A percentile compares a stretch with the other conserved stretches of the same genome.
phyloP scores from a whole-genome alignment of 345 rosid genomes.

The Citropsis articulata region DNA sequence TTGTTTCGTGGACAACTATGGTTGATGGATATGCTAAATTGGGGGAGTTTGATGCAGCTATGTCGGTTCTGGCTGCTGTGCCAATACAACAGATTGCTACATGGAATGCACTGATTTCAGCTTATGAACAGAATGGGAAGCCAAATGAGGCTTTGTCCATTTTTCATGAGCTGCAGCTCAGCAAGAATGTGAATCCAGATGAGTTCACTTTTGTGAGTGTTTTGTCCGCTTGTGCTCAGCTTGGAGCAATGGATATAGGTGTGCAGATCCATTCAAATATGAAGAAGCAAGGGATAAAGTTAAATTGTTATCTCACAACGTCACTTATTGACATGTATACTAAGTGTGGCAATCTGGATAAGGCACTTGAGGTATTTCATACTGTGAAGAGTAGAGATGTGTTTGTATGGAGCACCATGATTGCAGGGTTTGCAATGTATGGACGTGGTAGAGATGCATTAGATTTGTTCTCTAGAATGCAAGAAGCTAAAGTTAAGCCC shows the following conservation, averaged over 20 bases:
- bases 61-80: conserved; percentile 45
- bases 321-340: conserved; percentile 80
- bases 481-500: conserved; percentile 51
- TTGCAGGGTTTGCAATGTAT: conserved; percentile 72
- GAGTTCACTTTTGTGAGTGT: conserved; percentile 58
- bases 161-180: conserved; percentile 53
- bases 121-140: conserved; percentile 62
- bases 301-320: conserved; percentile 55
- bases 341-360: conserved; percentile 66
- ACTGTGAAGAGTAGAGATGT: conserved; percentile 50
- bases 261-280: conserved; percentile 49
- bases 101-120: conserved; percentile 71
- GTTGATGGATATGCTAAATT: conserved; percentile 66
- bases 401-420: conserved; percentile 76
- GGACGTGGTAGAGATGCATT: conserved; percentile 57
- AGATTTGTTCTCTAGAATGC: conserved; percentile 56
- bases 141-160: conserved; percentile 58
- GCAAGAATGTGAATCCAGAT: conserved; percentile 40
- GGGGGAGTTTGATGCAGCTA: conserved; percentile 49
- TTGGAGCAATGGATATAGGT: conserved; percentile 63
- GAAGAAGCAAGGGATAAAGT: conserved; percentile 41
- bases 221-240: conserved; percentile 64
- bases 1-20: conserved; percentile 70
- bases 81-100: conserved; percentile 52
- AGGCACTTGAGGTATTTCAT: conserved; percentile 60